Base-by-base conservation (phyloP, 176 grass and related monocot genomes). In the Oryza coarctata region DNA sequence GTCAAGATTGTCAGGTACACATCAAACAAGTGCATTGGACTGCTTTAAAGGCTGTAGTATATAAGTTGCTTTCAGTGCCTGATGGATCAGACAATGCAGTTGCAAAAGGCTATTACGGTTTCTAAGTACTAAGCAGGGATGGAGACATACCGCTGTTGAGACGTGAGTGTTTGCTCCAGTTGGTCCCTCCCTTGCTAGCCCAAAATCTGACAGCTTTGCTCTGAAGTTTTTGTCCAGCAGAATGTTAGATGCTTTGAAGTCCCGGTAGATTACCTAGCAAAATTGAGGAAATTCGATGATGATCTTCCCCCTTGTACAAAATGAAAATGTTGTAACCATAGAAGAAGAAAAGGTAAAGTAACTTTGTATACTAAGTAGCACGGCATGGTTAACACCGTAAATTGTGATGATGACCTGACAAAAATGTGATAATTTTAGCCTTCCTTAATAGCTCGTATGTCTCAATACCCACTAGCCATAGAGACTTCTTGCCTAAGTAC, bases 201-300 rank as follows among this genome's bases (percentile, higher is more conserved):
- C 95, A 23, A 98, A 98, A 64, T 98, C 95, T 5, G 95, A 98
- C 40, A 98, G 65, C 69, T 83, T 98, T 25, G 92, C 88, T 68
- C 73, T 80, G 75, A 98, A 98, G 28, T 98, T 90, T 73, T 91
- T 93, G 47, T 98, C 92, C 75, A 98, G 68, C 45, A 98, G 62
- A 66, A 98, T 71, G 82, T 98, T 98, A 18, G 95, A 98, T 6
- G 95, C 83, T 84, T 98, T 98, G 80, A 98, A 98, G 86, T 98
- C 95, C 30, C 95, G 78, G 88, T 94, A 95, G 82, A 98, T 98
- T 27, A 98, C 95, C 95, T 98, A 86, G 14, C 34, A 47, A 84
- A 55, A 88, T 63, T 18, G 4, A 73, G 3, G 0, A 27, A 12
- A 29, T 44, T 9, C 67, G 5, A 39, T 27, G 68, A 84, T 41